Evolutionary conservation across 768 basidiomycete species (phyloP).

Genomic region (Phylloporus scabripes): DNA sequence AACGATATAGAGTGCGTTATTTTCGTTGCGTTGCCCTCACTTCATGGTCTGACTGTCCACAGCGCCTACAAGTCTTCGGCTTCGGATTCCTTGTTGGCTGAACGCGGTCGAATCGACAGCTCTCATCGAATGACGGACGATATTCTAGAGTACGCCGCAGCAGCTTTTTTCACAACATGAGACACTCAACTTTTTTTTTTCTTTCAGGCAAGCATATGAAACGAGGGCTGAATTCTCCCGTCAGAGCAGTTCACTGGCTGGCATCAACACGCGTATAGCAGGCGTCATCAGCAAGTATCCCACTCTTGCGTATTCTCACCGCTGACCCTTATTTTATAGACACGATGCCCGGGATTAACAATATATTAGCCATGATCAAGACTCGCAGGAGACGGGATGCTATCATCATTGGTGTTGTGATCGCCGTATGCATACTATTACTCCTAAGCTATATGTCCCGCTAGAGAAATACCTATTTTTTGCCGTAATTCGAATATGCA

Average conservation of each 20-base stretch:
- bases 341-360: slow-evolving; percentile 93
- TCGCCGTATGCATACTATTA: slow-evolving; percentile 74
- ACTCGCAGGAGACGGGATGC: slow-evolving; percentile 85
- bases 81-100: slow-evolving; percentile 80
- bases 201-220: slow-evolving; percentile 87
- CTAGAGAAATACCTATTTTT: slow-evolving; percentile 12
- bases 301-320: not conserved
- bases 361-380: slow-evolving; percentile 87
- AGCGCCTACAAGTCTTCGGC: slow-evolving; percentile 91
- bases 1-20: slow-evolving; percentile 87
- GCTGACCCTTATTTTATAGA: slow-evolving; percentile 37
- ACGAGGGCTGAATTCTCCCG: slow-evolving; percentile 88
- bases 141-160: slow-evolving; percentile 64
- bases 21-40: not conserved
- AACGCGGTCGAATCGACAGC: slow-evolving; percentile 85
- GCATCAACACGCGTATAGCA: slow-evolving; percentile 81
- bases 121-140: slow-evolving; percentile 95
- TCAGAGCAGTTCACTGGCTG: slow-evolving; percentile 68
- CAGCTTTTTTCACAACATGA: not conserved
- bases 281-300: slow-evolving; percentile 66
- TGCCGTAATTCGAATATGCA: slow-evolving; percentile 1
- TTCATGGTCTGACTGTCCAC: slow-evolving; percentile 1
- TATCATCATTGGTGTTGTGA: slow-evolving; percentile 81
- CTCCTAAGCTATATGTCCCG: slow-evolving; percentile 46
- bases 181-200: not conserved